A percentile compares a stretch with the other conserved stretches of the same genome.
These are phyloP conservation scores for Phytophthora ohioensis DNA, from an alignment of 352 stramenopile genomes.

Conservation along the genomic window DNA sequence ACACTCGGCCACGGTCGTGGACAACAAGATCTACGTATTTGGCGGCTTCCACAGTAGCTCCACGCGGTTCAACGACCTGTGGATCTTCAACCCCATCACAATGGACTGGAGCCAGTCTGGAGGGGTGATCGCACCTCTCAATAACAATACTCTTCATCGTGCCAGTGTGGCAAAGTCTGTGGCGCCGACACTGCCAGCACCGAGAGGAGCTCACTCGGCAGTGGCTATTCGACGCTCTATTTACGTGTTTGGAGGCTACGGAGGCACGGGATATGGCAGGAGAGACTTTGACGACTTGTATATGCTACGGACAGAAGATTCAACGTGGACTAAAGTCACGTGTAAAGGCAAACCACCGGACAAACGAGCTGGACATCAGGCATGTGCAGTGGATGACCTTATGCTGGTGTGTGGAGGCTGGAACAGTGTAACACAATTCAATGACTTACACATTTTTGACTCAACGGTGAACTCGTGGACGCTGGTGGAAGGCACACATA, in stretches of 20 bases:
- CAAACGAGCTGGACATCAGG: slow-evolving; percentile 93
- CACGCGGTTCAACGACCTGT: slow-evolving; percentile 96
- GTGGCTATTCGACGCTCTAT: slow-evolving; percentile 85
- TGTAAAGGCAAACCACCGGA: slow-evolving; percentile 90
- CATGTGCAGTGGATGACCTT: slow-evolving; percentile 88
- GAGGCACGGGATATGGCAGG: slow-evolving; percentile 91
- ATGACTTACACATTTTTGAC: slow-evolving; percentile 96
- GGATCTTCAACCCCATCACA: slow-evolving; percentile 95
- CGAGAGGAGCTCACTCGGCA: slow-evolving; percentile 91
- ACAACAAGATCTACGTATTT: slow-evolving; percentile 94
- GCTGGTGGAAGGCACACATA: slow-evolving; percentile 75
- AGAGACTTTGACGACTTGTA: slow-evolving; percentile 96
- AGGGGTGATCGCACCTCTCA: neutral
- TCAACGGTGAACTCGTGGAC: slow-evolving; percentile 88
- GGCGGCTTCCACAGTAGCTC: slow-evolving; percentile 93
- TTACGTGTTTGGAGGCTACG: slow-evolving; percentile 97
- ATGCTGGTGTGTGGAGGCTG: slow-evolving; percentile 96
- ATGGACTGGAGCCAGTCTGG: slow-evolving; percentile 90
- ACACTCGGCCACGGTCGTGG: slow-evolving; percentile 91
- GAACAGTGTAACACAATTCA: slow-evolving; percentile 95
- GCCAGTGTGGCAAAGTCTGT: slow-evolving; percentile 32
- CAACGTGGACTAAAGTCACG: slow-evolving; percentile 85
- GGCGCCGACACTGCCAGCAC: slow-evolving; percentile 67
- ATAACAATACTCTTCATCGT: slow-evolving; percentile 57
- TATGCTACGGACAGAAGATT: slow-evolving; percentile 89